These are phyloP conservation scores for Nitzschia putrida DNA, from an alignment of 108 stramenopile species.

Conservation along the genomic window DNA sequence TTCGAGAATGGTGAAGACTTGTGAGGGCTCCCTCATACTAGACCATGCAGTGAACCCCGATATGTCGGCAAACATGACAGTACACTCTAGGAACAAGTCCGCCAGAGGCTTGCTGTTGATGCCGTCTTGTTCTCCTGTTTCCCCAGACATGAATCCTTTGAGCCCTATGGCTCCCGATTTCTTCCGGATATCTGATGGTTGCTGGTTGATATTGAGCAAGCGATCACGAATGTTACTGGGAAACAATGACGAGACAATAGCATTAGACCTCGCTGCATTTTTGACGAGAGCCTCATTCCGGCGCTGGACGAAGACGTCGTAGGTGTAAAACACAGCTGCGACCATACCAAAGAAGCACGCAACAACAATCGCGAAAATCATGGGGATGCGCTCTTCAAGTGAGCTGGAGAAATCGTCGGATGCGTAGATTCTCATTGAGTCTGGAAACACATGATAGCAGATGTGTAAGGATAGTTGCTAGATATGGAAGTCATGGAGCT, in stretches of 20 bases:
- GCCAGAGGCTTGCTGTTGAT: constrained; percentile 30
- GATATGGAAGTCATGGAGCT: too few relatives aligned
- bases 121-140: too few relatives aligned
- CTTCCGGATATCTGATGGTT: neutral
- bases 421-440: constrained; percentile 11
- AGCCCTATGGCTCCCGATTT: neutral
- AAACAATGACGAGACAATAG: too few relatives aligned
- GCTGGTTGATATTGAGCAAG: too few relatives aligned
- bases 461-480: too few relatives aligned
- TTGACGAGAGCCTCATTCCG: constrained; percentile 1
- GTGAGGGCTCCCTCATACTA: constrained; percentile 35
- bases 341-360: constrained; percentile 43
- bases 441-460: neutral
- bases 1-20: constrained; percentile 40
- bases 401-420: constrained; percentile 3
- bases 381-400: constrained; percentile 15
- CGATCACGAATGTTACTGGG: too few relatives aligned
- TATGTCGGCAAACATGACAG: too few relatives aligned
- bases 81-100: constrained; percentile 36
- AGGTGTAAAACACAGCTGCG: constrained; percentile 12
- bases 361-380: constrained; percentile 35
- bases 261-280: too few relatives aligned
- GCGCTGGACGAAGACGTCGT: constrained; percentile 19
- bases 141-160: too few relatives aligned
- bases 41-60: constrained; percentile 42